These are phyloP conservation scores for Trichaptum fuscoviolaceum DNA, from an alignment of 768 basidiomycete species.

Conservation along the genomic window DNA sequence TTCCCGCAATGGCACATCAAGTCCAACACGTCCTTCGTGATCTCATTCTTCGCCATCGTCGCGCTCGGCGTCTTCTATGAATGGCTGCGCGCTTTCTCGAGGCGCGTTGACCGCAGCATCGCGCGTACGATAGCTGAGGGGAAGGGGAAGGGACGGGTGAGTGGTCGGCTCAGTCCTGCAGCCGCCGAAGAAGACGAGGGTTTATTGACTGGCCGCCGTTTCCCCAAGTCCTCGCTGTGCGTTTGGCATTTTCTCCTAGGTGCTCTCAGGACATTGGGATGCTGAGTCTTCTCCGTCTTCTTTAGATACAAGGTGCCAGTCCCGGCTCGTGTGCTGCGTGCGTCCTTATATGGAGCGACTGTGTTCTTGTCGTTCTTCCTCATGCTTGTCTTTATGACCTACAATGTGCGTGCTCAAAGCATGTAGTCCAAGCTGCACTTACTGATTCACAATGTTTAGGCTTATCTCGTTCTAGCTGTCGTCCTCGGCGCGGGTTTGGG, in stretches of 20 bases:
- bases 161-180: conserved; percentile 37
- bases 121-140: conserved; percentile 41
- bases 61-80: conserved; percentile 72
- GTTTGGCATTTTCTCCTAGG: conserved; percentile 20
- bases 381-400: conserved; percentile 97
- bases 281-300: neutral
- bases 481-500: conserved; percentile 80
- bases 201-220: conserved; percentile 43
- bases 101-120: conserved; percentile 52
- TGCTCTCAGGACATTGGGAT: neutral
- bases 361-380: conserved; percentile 84
- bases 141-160: conserved; percentile 44
- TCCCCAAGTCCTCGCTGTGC: conserved; percentile 40
- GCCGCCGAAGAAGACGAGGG: conserved; percentile 47
- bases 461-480: conserved; percentile 79
- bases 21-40: conserved; percentile 47
- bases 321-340: conserved; percentile 49
- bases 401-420: conserved; percentile 61
- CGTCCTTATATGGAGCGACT: conserved; percentile 65
- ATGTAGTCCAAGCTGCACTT: neutral
- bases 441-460: conserved; percentile 36
- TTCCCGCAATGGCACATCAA: conserved; percentile 74
- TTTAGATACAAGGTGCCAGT: conserved; percentile 47
- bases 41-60: conserved; percentile 63
- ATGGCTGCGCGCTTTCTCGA: conserved; percentile 65